Evolutionary conservation across 192 early-diverging fungal genomes (phyloP).

Genomic region (Coemansia sp.): DNA sequence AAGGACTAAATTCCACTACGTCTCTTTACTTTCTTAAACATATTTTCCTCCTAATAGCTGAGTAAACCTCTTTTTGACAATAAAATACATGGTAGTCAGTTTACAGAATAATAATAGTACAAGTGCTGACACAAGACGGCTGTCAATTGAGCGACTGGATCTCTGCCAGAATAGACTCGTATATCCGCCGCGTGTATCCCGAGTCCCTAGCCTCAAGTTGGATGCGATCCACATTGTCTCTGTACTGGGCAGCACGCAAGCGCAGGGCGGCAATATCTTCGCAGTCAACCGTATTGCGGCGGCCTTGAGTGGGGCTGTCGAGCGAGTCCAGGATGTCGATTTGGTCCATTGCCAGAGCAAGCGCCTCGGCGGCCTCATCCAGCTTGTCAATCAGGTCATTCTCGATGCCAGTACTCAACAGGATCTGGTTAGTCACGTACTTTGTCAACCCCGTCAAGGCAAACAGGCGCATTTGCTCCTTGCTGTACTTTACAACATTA

Average conservation of each 20-base stretch:
- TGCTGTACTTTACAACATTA: conserved; percentile 46
- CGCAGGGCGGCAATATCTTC: neutral
- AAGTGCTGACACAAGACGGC: neutral
- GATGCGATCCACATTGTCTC: conserved; percentile 11
- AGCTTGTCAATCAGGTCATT: conserved; percentile 47
- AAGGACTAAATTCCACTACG: neutral
- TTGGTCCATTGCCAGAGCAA: conserved; percentile 12
- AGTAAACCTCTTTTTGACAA: neutral
- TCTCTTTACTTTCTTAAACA: neutral
- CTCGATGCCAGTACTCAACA: conserved; percentile 49
- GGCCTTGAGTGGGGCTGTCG: neutral
- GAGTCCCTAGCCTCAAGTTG: conserved; percentile 22
- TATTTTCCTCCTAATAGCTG: neutral
- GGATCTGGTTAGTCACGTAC: conserved; percentile 43
- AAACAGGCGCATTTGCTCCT: conserved; percentile 42
- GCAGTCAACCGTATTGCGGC: neutral
- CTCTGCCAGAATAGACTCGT: conserved; percentile 37
- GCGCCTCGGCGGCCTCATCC: conserved; percentile 12
- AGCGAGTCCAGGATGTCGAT: conserved; percentile 22
- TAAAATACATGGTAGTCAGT: neutral
- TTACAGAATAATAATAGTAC: neutral
- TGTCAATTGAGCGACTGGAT: conserved; percentile 15
- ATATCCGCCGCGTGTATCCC: conserved; percentile 28
- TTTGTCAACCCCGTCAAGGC: conserved; percentile 40
- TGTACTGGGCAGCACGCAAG: neutral